A percentile compares a stretch with the other conserved stretches of the same genome.
These are phyloP conservation scores for Lentinus brumalis DNA, from an alignment of 768 basidiomycete genomes.

Conservation along the genomic window DNA sequence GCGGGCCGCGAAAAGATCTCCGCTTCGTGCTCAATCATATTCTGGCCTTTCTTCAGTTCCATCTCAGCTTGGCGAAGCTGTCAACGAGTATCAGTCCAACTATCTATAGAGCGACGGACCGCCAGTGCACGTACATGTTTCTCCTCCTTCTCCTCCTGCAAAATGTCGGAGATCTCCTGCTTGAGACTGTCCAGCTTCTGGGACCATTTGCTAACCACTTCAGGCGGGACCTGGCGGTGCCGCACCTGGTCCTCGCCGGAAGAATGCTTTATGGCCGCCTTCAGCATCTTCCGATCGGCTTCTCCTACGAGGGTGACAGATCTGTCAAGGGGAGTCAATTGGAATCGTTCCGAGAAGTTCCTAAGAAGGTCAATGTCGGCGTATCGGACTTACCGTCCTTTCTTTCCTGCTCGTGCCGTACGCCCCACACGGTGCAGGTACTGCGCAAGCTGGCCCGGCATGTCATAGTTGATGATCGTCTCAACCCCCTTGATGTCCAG, in stretches of 20 bases:
- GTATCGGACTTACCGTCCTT: constrained; percentile 70
- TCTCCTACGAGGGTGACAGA: constrained; percentile 97
- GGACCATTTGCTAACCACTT: constrained; percentile 70
- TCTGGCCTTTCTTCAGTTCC: constrained; percentile 93
- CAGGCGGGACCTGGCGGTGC: constrained; percentile 84
- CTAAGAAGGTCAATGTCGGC: not conserved
- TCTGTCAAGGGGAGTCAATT: constrained; percentile 39
- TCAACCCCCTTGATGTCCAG: constrained; percentile 98
- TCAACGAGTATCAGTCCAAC: constrained; percentile 18
- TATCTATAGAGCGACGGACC: constrained; percentile 6
- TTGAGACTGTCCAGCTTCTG: constrained; percentile 71
- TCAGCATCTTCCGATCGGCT: constrained; percentile 93
- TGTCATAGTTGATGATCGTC: constrained; percentile 98
- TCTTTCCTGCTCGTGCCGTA: constrained; percentile 92
- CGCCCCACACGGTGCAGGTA: constrained; percentile 97
- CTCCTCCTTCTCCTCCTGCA: constrained; percentile 94
- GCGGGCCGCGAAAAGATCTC: constrained; percentile 95
- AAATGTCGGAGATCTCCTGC: constrained; percentile 73
- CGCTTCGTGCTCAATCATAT: constrained; percentile 88
- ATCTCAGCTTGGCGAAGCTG: constrained; percentile 91
- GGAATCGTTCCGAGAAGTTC: not conserved
- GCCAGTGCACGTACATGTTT: constrained; percentile 61
- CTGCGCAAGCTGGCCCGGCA: constrained; percentile 90
- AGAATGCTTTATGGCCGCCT: constrained; percentile 90
- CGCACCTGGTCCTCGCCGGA: constrained; percentile 77